Conservation (phyloP, 495 filamentous ascomycete species). For the Tuber magnatum region DNA sequence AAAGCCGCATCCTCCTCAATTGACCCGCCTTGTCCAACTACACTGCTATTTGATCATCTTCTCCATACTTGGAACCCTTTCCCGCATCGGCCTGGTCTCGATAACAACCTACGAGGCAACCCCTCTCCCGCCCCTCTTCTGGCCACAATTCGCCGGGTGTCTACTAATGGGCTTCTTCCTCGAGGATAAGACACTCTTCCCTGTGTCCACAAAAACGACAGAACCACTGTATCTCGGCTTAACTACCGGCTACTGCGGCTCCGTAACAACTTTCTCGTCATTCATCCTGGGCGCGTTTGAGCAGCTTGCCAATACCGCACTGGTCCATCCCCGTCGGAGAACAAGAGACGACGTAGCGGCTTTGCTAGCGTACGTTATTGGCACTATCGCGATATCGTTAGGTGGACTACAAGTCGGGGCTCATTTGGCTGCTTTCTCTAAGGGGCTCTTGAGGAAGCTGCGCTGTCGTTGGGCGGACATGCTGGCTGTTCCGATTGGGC, state of each 20-base stretch:
- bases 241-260: conserved; percentile 88
- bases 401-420: conserved; percentile 64
- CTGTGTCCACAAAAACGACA: conserved; percentile 61
- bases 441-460: conserved; percentile 58
- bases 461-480: conserved; percentile 50
- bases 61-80: conserved; percentile 76
- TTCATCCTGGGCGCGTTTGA: conserved; percentile 82
- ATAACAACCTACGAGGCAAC: conserved; percentile 70
- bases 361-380: neutral
- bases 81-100: conserved; percentile 73
- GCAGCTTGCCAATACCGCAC: conserved; percentile 69
- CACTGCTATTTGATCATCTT: conserved; percentile 78
- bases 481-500: conserved; percentile 55
- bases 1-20: neutral
- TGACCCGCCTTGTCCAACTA: conserved; percentile 42
- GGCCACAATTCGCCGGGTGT: conserved; percentile 85
- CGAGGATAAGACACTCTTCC: conserved; percentile 73
- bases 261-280: conserved; percentile 82
- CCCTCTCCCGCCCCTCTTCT: conserved; percentile 53
- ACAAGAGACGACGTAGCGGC: neutral
- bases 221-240: conserved; percentile 88
- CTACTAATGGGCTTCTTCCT: conserved; percentile 77
- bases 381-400: conserved; percentile 50
- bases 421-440: conserved; percentile 61
- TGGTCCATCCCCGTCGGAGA: conserved; percentile 38